Percentiles rank a stretch among this genome's conserved stretches.
These are phyloP conservation scores for Rosa hybrid DNA, from an alignment of 331 rosid species.

Conservation along the genomic window DNA sequence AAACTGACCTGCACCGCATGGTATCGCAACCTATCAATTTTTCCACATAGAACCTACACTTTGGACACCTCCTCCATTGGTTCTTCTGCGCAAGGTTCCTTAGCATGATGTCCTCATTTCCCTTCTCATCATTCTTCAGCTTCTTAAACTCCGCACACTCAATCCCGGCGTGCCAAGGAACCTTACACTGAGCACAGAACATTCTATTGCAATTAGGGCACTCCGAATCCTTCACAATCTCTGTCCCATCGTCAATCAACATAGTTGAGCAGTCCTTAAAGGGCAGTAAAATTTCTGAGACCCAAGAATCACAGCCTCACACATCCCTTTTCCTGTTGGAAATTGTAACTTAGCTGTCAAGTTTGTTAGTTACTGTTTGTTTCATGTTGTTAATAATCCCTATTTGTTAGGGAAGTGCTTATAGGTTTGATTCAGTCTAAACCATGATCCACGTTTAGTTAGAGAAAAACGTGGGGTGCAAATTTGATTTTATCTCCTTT, in stretches of 20 bases:
- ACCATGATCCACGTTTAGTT: no score
- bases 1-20: conserved; percentile 64
- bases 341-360: no score
- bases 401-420: no score
- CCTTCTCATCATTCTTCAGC: conserved; percentile 48
- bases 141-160: conserved; percentile 52
- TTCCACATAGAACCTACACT: conserved; percentile 52
- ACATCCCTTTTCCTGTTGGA: conserved; percentile 48
- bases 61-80: conserved; percentile 61
- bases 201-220: conserved; percentile 56
- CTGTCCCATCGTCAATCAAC: conserved; percentile 48
- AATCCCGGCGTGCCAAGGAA: conserved; percentile 56
- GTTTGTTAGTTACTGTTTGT: no score
- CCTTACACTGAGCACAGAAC: conserved; percentile 57
- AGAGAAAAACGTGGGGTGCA: no score
- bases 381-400: no score
- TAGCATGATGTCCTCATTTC: conserved; percentile 51
- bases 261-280: conserved; percentile 53
- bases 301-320: conserved; percentile 46
- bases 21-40: conserved; percentile 46
- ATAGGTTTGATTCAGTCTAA: no score
- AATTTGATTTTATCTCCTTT: no score
- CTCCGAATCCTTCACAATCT: conserved; percentile 18
- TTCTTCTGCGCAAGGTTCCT: conserved; percentile 42
- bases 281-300: conserved; percentile 58